Evolutionary conservation across 179 eudicot species (phyloP), one percentile per base, ranked within the genome.

Genomic region (Gypsophila paniculata): DNA sequence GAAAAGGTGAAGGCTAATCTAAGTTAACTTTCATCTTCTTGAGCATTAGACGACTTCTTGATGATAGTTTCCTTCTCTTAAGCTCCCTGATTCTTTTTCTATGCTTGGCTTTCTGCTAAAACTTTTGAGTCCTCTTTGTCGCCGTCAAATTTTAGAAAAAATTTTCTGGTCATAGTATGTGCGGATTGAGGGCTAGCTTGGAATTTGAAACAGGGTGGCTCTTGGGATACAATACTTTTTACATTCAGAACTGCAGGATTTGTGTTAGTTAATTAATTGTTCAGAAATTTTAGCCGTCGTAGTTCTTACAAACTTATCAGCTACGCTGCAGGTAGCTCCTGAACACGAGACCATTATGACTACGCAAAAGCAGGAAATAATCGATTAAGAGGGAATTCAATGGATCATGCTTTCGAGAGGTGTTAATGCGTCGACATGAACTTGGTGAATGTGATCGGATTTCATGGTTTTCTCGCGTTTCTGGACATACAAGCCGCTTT

Each of bases 401-500:
- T 18, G 15, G 44, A 15, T 68, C 49, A 36, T 66, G 36, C 14
- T 67, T 48, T 26, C 34, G 26, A 25, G 21, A 61, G 67, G 39
- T 54, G 64, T 65, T 19, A 72, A 76, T 79, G 78, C 72, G 82
- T 79, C 82, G 82, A 79, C 82, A 79, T 74, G 48, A 79, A 74
- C 72, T 59, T 60, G 59, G 81, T 75, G 74, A 49, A 21, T 11
- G 48, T 46, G n/a, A 38, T 19, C 22, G 21, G 55, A 32, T 29
- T 61, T 36, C 61, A 52, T 29, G 29, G 48, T 72, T 25, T 55
- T 18, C 22, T 13, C 25, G 32, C 53, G 65, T 12, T 44, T 71
- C 42, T 34, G 51, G 67, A 26, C 38, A 36, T 5, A 39, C 61
- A 46, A 46, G 39, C 70, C 58, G 38, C 11, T 19, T 25, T 22